Conservation (phyloP, 768 basidiomycete species). For the Mycena sanguinolenta region DNA sequence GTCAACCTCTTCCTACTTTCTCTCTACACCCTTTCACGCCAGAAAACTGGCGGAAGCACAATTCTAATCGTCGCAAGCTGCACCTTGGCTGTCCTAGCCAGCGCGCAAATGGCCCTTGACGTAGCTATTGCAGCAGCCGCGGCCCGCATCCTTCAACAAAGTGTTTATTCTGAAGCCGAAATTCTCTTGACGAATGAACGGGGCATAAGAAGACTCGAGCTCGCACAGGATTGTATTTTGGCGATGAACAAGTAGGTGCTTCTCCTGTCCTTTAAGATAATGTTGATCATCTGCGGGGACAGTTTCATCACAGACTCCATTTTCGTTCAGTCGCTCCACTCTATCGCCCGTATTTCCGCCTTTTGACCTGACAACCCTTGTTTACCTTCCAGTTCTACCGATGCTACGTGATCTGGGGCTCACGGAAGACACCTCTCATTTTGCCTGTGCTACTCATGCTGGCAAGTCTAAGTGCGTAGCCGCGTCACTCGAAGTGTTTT, state of each 20-base stretch:
- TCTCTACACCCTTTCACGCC: not conserved
- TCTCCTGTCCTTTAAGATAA: not conserved
- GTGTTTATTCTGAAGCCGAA: not conserved
- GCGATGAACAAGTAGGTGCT: not conserved
- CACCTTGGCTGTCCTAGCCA: not conserved
- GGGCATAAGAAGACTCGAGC: not conserved
- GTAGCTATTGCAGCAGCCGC: not conserved
- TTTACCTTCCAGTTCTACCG: conserved; percentile 1
- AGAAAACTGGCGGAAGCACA: not conserved
- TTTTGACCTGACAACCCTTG: not conserved
- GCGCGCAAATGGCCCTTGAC: not conserved
- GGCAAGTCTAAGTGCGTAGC: not conserved
- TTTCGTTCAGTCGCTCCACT: not conserved
- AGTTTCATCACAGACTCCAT: conserved; percentile 1
- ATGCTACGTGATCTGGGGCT: conserved; percentile 11
- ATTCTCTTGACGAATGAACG: not conserved
- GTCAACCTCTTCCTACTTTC: not conserved
- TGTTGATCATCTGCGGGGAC: not conserved
- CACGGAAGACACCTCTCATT: not conserved
- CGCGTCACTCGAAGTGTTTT: not conserved
- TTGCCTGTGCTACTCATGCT: not conserved
- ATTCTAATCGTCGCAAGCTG: not conserved
- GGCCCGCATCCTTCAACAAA: not conserved
- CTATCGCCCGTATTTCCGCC: not conserved
- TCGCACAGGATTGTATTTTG: not conserved